Conservation (phyloP, 805 yeast species). For the Nakazawaea ernobii region DNA sequence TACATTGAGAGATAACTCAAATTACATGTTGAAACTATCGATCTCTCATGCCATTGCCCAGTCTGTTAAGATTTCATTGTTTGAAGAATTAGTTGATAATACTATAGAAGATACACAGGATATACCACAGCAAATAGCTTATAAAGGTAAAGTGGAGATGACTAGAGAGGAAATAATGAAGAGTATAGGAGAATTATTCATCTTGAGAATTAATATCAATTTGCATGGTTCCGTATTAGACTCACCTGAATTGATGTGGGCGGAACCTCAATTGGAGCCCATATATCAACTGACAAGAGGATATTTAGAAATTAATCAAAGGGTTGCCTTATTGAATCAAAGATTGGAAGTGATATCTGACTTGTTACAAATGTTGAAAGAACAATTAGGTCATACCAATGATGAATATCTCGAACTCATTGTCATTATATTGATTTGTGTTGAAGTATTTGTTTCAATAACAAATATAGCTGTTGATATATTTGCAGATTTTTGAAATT, state of each 20-base stretch:
- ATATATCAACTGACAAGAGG: conserved; percentile 97
- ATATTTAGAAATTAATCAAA: conserved; percentile 88
- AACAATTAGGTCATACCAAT: conserved; percentile 92
- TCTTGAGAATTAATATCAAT: conserved; percentile 75
- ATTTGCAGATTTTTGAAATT: conserved; percentile 14
- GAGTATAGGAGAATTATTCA: conserved; percentile 92
- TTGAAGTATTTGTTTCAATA: conserved; percentile 84
- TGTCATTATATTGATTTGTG: conserved; percentile 85
- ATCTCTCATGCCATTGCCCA: conserved; percentile 96
- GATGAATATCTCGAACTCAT: conserved; percentile 65
- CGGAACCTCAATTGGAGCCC: conserved; percentile 96
- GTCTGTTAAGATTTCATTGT: conserved; percentile 88
- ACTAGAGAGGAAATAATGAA: conserved; percentile 93
- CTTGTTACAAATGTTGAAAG: conserved; percentile 91
- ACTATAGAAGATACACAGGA: conserved; percentile 97
- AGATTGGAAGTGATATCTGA: conserved; percentile 92
- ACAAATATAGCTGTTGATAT: conserved; percentile 45
- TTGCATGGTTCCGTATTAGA: conserved; percentile 86
- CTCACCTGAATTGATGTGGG: conserved; percentile 98
- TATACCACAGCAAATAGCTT: conserved; percentile 93
- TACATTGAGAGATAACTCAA: conserved; percentile 81
- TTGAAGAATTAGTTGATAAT: conserved; percentile 93
- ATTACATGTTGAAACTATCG: conserved; percentile 87
- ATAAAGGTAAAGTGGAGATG: conserved; percentile 93
- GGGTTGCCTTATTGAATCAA: conserved; percentile 86